Evolutionary conservation across 495 filamentous ascomycete genomes (phyloP), one percentile per base, ranked within the genome.

Genomic region (Parmelia sp.): DNA sequence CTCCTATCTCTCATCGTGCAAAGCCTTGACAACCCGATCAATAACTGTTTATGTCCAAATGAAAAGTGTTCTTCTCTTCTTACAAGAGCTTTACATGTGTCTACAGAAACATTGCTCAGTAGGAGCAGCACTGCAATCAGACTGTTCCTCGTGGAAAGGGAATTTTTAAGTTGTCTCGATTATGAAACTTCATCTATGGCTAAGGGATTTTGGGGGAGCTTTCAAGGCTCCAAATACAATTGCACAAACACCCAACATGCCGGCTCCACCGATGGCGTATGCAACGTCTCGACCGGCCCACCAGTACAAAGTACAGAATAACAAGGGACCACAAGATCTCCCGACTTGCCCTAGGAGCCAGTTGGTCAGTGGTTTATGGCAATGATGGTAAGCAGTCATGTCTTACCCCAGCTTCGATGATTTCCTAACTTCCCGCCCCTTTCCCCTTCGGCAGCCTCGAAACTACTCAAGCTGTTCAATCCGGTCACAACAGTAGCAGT

Each of bases 251-350:
- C 73, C 84, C 29, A 88, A 70, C 81, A 97, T 96, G 3, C 90
- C 91, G 39, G 81, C 72, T 0, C 90, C 90, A 5, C 94, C 95
- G 71, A 89, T 79, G 2, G 78, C 79, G 73, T 96, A 99, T 1
- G 94, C 94, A 21, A 86, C 77, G 70, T 95, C 88, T 45, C 94
- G 78, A 0, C 95, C 94, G 37, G 90, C 92, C 95, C 95, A 99
- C 94, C 94, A 99, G 77, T 97, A 99, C 63, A 99, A 79, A n/a
- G 90, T 88, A 68, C 93, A 97, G 70, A 97, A 99, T 55, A 95
- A 71, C 31, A 97, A 70, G 2, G 94, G 94, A 0, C 94, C 94
- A 25, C 93, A 73, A 5, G 92, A 90, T 29, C 95, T 79, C 4
- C 94, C 95, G 14, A 92, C 79, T 77, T 97, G 94, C 5, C 94